phyloP scores from a whole-genome alignment of 768 basidiomycete genomes.

The Collybia nuda region DNA sequence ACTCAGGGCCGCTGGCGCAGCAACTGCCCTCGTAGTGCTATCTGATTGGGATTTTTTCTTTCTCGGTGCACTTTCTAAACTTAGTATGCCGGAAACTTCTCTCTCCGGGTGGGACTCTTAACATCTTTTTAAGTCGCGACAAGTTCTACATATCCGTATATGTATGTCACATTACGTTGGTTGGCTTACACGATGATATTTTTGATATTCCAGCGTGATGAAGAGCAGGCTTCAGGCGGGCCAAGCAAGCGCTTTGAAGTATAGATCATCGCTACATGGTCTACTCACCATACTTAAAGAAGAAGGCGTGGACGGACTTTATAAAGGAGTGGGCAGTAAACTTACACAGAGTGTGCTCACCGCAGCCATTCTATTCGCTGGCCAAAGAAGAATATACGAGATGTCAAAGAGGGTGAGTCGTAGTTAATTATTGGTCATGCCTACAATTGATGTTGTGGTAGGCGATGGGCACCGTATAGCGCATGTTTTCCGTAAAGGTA shows the following conservation, averaged over 20 bases:
- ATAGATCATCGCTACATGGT: constrained; percentile 76
- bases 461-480: no score
- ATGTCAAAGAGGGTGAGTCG: constrained; percentile 51
- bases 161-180: constrained; percentile 25
- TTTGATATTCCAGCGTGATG: constrained; percentile 48
- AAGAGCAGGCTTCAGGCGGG: constrained; percentile 82
- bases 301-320: constrained; percentile 82
- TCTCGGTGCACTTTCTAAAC: constrained; percentile 92
- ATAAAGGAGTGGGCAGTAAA: constrained; percentile 87
- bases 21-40: constrained; percentile 50
- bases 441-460: no score
- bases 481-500: no score
- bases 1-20: constrained; percentile 45
- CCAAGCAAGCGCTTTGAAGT: constrained; percentile 61
- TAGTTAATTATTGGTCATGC: no score
- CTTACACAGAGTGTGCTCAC: constrained; percentile 90
- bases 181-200: neutral
- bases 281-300: constrained; percentile 74
- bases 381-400: constrained; percentile 82
- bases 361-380: constrained; percentile 90
- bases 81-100: constrained; percentile 45
- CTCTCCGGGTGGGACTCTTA: neutral
- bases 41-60: constrained; percentile 91
- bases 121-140: constrained; percentile 40
- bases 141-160: constrained; percentile 47